Evolutionary conservation across 1,284 basidiomycete species (phyloP), one percentile per base, ranked within the genome.

Genomic region (Blastosporella zonata): DNA sequence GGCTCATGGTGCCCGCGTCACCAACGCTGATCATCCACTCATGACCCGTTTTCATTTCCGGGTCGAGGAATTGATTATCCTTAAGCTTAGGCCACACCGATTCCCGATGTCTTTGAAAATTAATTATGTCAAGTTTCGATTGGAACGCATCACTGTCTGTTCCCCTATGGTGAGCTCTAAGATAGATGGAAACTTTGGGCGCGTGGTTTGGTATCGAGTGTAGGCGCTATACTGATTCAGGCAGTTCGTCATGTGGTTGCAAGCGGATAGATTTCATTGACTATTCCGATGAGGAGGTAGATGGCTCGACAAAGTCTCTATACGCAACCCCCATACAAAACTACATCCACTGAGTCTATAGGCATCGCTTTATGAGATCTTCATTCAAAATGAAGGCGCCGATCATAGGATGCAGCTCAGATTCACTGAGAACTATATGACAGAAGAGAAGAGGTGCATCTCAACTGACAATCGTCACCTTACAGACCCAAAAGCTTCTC

Each of bases 21-120:
- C n/a, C n/a, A n/a, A n/a, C n/a, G n/a, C n/a, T n/a, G 25, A 27
- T 33, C 31, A n/a, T 15, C 8, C 6, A 33, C 38, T 23, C 22
- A 33, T 25, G 28, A 46, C 31, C 40, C 21, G 25, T 27, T n/a
- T 37, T 42, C 46, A 29, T 29, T 23, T 37, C 18, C 40, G 47
- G 21, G 10, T 37, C 25, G 20, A 41, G 28, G 27, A 39, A 12
- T 27, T 5, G 10, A 27, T 10, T 27, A n/a, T n/a, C n/a, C n/a
- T n/a, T n/a, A n/a, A n/a, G 12, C n/a, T 2, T 15, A 12, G n/a
- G 22, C 35, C n/a, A n/a, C n/a, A n/a, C n/a, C n/a, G n/a, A n/a
- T n/a, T n/a, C n/a, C n/a, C n/a, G n/a, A n/a, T n/a, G n/a, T n/a
- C n/a, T n/a, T n/a, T n/a, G n/a, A n/a, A 12, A 33, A 35, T 20